Evolutionary conservation across 805 yeast genomes (phyloP), one percentile per base, ranked within the genome.

Genomic region (Cyberlindnera xishuangbannaensis): DNA sequence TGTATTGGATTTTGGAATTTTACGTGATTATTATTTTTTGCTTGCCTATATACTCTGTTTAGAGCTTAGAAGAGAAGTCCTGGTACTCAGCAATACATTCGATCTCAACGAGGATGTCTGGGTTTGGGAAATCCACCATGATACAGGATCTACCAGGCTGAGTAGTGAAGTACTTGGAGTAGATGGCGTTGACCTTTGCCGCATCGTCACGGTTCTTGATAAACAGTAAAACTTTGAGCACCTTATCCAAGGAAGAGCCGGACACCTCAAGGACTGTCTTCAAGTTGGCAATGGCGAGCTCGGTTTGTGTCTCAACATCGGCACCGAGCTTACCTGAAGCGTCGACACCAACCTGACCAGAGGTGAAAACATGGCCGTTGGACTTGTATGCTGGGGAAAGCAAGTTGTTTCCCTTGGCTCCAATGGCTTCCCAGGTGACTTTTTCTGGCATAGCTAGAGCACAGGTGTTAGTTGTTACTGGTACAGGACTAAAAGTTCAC

Each of bases 111-210:
- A 69, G 64, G 33, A 73, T 41, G n/a, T 56, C 46, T 9, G 67
- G 61, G 48, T 71, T 65, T 48, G 75, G 74, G 57, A 73, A 73
- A 7, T 58, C 65, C 21, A 68, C 76, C 33, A 69, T 59, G 23
- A 73, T 59, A 48, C 76, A 69, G 29, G 71, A 64, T 59, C 80
- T 64, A 7, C 75, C 74, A 14, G 80, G 80, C 41, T 61, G 59
- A 28, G 60, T 56, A 3, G 64, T 61, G 58, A 74, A 68, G 47
- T 62, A 58, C 41, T 65, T 59, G 13, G 56, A 58, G 48, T 73
- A 74, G 26, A 72, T 60, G 28, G 59, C 48, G 53, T 73, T 73
- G 43, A 73, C 61, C 17, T 45, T 52, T 6, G 62, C 48, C 13
- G 68, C 65, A 43, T 69, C 64, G 19, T 57, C 51, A 17, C 64